Conservation (phyloP, 164 flowering plant genomes). For the Dillenia turbinata region DNA sequence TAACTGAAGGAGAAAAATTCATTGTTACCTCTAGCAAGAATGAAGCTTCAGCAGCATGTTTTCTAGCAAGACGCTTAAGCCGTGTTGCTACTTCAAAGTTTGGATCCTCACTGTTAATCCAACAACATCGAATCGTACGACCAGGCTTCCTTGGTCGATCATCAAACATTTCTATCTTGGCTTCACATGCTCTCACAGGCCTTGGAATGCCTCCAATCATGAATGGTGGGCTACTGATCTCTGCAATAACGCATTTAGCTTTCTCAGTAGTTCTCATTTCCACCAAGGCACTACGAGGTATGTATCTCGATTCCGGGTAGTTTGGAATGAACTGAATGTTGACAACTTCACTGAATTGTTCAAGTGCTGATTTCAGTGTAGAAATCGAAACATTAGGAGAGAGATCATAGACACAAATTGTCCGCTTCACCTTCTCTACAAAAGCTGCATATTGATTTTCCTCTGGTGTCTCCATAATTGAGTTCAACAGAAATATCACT, state of each 20-base stretch:
- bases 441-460: slow-evolving; percentile 48
- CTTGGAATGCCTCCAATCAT: slow-evolving; percentile 89
- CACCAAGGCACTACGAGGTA: slow-evolving; percentile 50
- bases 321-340: slow-evolving; percentile 52
- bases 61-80: slow-evolving; percentile 36
- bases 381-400: slow-evolving; percentile 49
- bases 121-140: slow-evolving; percentile 29
- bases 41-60: slow-evolving; percentile 49
- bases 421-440: slow-evolving; percentile 54
- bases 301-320: slow-evolving; percentile 31
- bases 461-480: slow-evolving; percentile 12
- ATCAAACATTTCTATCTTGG: slow-evolving; percentile 54
- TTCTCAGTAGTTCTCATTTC: slow-evolving; percentile 52
- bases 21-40: slow-evolving; percentile 46
- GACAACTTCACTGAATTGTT: slow-evolving; percentile 69
- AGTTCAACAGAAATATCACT: too few relatives aligned
- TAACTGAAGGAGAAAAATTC: too few relatives aligned
- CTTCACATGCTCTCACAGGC: slow-evolving; percentile 65
- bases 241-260: slow-evolving; percentile 29
- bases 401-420: slow-evolving; percentile 60
- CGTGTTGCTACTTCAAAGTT: slow-evolving; percentile 50
- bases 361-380: slow-evolving; percentile 54
- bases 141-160: slow-evolving; percentile 68
- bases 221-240: slow-evolving; percentile 35
- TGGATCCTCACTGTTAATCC: slow-evolving; percentile 63